Evolutionary conservation across 2,329 filamentous ascomycete genomes (phyloP), one percentile per base, ranked within the genome.

Genomic region (Thelonectria blattea): DNA sequence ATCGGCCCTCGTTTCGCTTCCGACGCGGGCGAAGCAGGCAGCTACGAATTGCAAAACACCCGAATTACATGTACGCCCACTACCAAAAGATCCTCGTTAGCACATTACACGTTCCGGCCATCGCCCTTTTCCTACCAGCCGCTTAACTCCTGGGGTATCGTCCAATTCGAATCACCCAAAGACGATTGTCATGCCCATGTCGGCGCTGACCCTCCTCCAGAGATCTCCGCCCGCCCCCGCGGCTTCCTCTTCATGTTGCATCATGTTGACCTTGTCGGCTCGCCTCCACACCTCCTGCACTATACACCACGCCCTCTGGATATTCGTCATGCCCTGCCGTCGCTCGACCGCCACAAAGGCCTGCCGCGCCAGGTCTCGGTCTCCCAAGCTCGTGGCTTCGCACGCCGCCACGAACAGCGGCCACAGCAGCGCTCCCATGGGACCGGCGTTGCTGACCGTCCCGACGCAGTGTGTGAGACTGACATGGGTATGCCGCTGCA

Each of bases 281-380:
- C 85, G 76, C 56, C 78, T 78, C 85, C 87, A 89, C 10, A 89
- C 82, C 70, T 88, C 86, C 65, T 83, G 79, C 3, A 87, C 81
- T 37, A 89, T 83, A 12, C 79, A 79, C 84, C 85, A 87, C 3
- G 85, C 83, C 61, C 85, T 79, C 62, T 81, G 80, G 58, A 89
- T 88, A 66, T 89, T 90, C 17, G 81, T 81, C 87, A 89, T 89
- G 18, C 87, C 86, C 71, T 89, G 87, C 17, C 85, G 75, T 54
- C 76, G 79, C 59, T 84, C 81, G 9, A 87, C 78, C 5, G 81
- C 82, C 5, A 73, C 71, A 66, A 89, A 88, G 0, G 83, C 77
- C 56, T 76, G 75, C 24, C 78, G 72, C 4, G 86, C 84, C 17
- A 85, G 73, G 6, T 76, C 76, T 15, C 86, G 76, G 68, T 89